Evolutionary conservation across 331 rosid species (phyloP), one percentile per base, ranked within the genome.

Genomic region (Pyracantha coccinea): DNA sequence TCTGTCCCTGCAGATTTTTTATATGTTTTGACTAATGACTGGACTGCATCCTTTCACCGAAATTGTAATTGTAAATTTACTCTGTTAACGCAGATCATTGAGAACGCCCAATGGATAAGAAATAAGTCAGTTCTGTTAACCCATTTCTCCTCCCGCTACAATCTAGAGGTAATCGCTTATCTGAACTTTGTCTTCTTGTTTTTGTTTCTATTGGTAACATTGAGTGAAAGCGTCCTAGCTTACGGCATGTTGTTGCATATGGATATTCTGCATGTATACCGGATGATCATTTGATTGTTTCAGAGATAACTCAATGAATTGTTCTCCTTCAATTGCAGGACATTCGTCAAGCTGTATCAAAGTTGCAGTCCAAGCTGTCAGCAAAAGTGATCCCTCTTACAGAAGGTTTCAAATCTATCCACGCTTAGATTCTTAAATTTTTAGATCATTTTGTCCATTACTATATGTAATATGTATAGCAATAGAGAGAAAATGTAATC

Each of bases 131-230:
- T 91, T 87, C 65, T 94, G 59, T 84, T 94, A 81, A 94, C 99
- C 66, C 99, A 92, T 88, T 94, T 94, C 84, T 94, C 99, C 31
- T 85, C 99, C n/a, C 88, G 99, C 77, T 94, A 94, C 82, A 88
- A 71, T 77, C 7, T 89, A 68, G 99, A 90, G 99, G 99, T 94
- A 84, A 86, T 63, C 25, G 24, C 70, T 31, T 23, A 69, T 68
- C 72, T 70, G 17, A 44, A 68, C 31, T 5, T 24, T 11, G 66
- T 55, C 76, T 31, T 7, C 0, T 19, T 32, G n/a, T 71, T 25
- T 68, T 68, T 15, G 4, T 15, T 72, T 53, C 23, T 73, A 4
- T 61, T 47, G 10, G 10, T 35, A 8, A 57, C 23, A 35, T 57
- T 3, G 45, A 47, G 2, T 45, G 17, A 53, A 19, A 4, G 1